Base-by-base conservation (phyloP, 73 alveolate species). In the Tetrahymena thermophila region DNA sequence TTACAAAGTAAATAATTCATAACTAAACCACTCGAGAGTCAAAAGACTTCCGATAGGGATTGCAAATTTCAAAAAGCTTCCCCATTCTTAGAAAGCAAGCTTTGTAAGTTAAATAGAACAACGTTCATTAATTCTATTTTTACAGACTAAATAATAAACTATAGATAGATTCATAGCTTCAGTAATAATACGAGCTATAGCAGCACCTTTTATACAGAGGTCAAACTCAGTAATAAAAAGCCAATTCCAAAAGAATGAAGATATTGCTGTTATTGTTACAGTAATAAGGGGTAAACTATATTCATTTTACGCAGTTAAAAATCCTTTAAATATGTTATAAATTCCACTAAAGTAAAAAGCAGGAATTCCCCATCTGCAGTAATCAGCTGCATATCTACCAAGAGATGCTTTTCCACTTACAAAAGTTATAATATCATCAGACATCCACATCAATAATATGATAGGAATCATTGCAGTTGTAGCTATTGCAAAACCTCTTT, bases 1-100 rank as follows among this genome's bases (percentile, higher is more conserved):
- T 43, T 93, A 93, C 9, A 93, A 93, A 7, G 95, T 38, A 43
- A 42, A 93, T 43, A 93, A 38, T 93, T 93, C 95, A 93, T 93
- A 93, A 23, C 95, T 43, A 21, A 93, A 34, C 95, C 95, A 93
- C 42, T 93, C 95, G 23, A 93, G 83, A 14, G 44, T 42, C 21
- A 42, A 38, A 3, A 93, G 25, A 38, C 56, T 34, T 0, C 95
- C 95, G 3, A 93, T 93, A 17, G 95, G 95, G 14, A 93, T 43
- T 3, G 93, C 85, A 23, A 42, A 35, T 43, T 93, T 93, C 85
- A 93, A 43, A 34, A 93, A 93, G 25, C 34, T 34, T 21, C 83
- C 83, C 95, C 95, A 93, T 35, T 57, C 95, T 35, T 38, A 23
- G 35, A 93, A 93, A 17, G 95, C 56, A 38, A 42, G 85, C 5